Evolutionary conservation across 2,329 filamentous ascomycete species (phyloP).

Genomic region (Aspergillus texensis): DNA sequence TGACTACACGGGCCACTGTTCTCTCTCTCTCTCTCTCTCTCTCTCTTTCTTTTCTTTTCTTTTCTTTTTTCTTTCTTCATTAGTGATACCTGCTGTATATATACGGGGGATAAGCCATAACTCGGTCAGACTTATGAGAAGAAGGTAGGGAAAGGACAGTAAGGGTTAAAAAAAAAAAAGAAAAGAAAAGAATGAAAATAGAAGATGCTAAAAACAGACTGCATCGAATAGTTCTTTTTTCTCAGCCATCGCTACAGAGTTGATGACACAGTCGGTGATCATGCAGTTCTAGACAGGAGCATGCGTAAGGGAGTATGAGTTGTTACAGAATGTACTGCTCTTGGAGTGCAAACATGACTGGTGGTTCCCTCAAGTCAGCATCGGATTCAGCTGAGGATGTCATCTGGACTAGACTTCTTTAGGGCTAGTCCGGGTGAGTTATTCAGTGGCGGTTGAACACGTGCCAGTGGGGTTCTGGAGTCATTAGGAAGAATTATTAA

Average conservation of each 20-base stretch:
- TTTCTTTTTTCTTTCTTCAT: not conserved
- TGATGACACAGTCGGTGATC: not conserved
- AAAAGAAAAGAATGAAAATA: not conserved
- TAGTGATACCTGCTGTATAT: not conserved
- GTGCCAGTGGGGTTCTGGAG: conserved; percentile 10
- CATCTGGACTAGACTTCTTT: not conserved
- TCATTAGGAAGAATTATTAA: not conserved
- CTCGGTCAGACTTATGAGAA: not conserved
- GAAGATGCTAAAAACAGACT: not conserved
- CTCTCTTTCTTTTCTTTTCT: not conserved
- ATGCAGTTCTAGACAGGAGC: not conserved
- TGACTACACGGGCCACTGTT: not conserved
- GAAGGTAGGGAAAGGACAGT: not conserved
- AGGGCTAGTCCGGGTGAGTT: not conserved
- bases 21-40: not conserved
- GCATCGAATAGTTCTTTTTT: not conserved
- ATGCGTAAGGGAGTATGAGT: not conserved
- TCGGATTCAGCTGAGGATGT: conserved; percentile 2
- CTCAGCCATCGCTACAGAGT: not conserved
- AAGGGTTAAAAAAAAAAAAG: not conserved
- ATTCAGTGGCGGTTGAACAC: conserved; percentile 12
- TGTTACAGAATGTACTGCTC: not conserved
- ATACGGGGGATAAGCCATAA: not conserved
- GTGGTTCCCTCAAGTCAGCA: not conserved
- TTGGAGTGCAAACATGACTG: not conserved